Evolutionary conservation across 805 yeast genomes (phyloP).

Genomic region (Myxozyma udenii): DNA sequence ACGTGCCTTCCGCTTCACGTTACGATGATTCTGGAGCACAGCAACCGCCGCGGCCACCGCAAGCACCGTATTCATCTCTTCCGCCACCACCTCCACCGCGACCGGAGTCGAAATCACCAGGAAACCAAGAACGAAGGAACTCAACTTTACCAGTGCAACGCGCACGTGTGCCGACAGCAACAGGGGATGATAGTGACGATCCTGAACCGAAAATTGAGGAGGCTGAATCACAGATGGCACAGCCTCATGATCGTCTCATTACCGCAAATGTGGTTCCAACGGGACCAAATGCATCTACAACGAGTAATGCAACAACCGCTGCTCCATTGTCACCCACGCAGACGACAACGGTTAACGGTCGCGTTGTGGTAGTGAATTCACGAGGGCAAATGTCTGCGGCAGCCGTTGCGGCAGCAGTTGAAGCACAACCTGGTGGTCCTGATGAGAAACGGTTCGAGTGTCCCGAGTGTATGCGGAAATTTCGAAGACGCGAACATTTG

Average conservation of each 20-base stretch:
- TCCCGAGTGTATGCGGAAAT: slow-evolving; percentile 59
- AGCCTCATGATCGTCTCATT: no score
- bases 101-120: neutral
- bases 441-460: slow-evolving; percentile 48
- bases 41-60: slow-evolving; percentile 11
- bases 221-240: no score
- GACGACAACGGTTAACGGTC: neutral
- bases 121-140: no score
- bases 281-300: no score
- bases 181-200: no score
- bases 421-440: slow-evolving; percentile 3
- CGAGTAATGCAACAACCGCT: no score
- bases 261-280: no score
- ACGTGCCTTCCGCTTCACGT: no score
- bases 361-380: neutral
- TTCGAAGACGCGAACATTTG: slow-evolving; percentile 73
- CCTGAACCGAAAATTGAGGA: no score
- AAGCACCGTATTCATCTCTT: no score
- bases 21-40: no score
- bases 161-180: neutral
- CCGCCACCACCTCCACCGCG: neutral
- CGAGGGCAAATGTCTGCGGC: slow-evolving; percentile 1
- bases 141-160: neutral
- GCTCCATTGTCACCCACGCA: no score
- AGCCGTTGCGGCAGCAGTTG: slow-evolving; percentile 8